Conservation (phyloP, 805 yeast species). For the Wickerhamomyces queroliae region DNA sequence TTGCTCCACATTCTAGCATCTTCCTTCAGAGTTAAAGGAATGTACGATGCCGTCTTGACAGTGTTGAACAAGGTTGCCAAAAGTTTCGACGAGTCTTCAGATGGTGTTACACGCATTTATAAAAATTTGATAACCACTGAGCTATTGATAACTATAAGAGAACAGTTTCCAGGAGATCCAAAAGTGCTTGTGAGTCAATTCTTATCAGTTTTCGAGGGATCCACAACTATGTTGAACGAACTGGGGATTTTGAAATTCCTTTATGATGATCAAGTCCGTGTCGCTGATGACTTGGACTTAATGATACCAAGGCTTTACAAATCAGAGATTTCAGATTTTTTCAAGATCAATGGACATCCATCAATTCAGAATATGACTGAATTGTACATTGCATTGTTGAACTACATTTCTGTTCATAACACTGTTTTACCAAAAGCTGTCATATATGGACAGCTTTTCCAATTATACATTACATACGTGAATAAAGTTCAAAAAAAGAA, state of each 20-base stretch:
- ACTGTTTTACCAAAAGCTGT: not conserved
- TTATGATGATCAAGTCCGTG: constrained; percentile 1
- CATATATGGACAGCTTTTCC: not conserved
- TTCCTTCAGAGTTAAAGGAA: constrained; percentile 14
- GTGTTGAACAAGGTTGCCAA: constrained; percentile 12
- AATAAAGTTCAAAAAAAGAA: constrained; percentile 1
- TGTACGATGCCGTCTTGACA: constrained; percentile 11
- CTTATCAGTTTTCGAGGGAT: constrained; percentile 12
- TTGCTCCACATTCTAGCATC: constrained; percentile 11
- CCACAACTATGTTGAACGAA: constrained; percentile 7
- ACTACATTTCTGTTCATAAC: constrained; percentile 7
- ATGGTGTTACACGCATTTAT: not conserved
- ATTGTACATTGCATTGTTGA: constrained; percentile 11
- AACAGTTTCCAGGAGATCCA: constrained; percentile 14
- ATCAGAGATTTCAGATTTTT: constrained; percentile 7
- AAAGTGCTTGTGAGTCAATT: constrained; percentile 18
- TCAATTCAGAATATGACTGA: constrained; percentile 10
- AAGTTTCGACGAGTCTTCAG: constrained; percentile 6
- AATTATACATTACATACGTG: not conserved
- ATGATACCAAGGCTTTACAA: not conserved
- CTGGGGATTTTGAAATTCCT: constrained; percentile 14
- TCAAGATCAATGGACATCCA: constrained; percentile 7
- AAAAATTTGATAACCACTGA: constrained; percentile 10
- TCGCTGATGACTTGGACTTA: not conserved
- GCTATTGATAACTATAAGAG: constrained; percentile 11